Evolutionary conservation across 768 basidiomycete genomes (phyloP), one percentile per base, ranked within the genome.

Genomic region (Pholiota molesta): DNA sequence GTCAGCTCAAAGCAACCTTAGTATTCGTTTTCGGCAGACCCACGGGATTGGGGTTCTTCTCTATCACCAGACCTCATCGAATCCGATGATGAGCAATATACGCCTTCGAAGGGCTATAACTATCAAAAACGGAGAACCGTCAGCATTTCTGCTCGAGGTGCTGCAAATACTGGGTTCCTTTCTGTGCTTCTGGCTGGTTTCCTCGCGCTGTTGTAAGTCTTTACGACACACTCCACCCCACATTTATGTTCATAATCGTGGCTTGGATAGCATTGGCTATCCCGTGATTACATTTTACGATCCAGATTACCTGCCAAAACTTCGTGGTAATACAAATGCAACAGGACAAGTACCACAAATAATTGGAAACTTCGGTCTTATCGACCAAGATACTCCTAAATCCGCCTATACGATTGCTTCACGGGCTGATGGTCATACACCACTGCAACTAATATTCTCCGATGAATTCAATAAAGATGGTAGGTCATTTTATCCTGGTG

Each of bases 401-500:
- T 73, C 76, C 0, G 88, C 78, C 11, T 83, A 86, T 75, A 81
- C 78, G 56, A 79, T 83, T 69, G 52, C 80, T 0, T 86, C 87
- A 3, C 85, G 88, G 77, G 77, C 77, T 17, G 85, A 89, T 64
- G 85, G 87, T 1, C 69, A 69, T n/a, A 64, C 69, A 39, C 71
- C 76, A 40, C 71, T 84, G 74, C 76, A 81, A 45, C 77, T 93
- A 17, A 85, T 92, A 11, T 93, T 91, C 70, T 87, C 86, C 8
- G 92, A 94, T 71, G 92, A 94, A 68, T 94, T 94, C 69, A 86
- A 92, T 60, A 73, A 74, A 14, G 86, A 87, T 23, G 89, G 89
- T 14, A 78, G 92, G 62, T 81, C 88, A 0, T 93, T 93, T 68
- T 93, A 90, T 75, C 86, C 88, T 53, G 90, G 90, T 2, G 91